Conservation (phyloP, 2,329 filamentous ascomycete genomes). For the Cordyceps javanica region DNA sequence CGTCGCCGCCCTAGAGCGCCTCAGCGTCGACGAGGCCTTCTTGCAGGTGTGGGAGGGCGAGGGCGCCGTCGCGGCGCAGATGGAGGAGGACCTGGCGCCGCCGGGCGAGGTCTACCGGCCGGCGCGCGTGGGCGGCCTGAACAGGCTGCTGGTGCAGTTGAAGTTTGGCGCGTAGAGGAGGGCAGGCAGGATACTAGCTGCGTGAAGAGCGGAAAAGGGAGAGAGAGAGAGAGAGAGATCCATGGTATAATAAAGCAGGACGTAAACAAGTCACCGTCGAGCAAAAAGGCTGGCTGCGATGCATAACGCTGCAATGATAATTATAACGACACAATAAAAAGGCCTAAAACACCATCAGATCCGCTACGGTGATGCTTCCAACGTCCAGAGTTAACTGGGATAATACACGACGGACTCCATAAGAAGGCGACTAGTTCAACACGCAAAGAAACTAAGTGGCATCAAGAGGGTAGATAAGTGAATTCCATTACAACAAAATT, state of each 20-base stretch:
- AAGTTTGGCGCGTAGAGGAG: constrained; percentile 51
- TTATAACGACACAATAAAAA: background rate
- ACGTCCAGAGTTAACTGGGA: background rate
- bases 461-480: background rate
- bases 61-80: constrained; percentile 26
- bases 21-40: constrained; percentile 41
- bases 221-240: too few relatives aligned
- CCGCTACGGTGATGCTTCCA: background rate
- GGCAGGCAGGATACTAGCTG: too few relatives aligned
- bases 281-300: background rate
- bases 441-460: background rate
- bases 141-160: constrained; percentile 84
- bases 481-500: constrained; percentile 11
- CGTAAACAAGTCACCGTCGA: background rate
- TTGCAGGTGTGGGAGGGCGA: constrained; percentile 38
- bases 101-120: constrained; percentile 53
- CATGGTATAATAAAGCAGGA: background rate
- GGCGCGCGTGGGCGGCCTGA: constrained; percentile 69
- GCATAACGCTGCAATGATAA: background rate
- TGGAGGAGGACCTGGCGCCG: constrained; percentile 33
- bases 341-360: background rate
- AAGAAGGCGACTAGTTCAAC: background rate
- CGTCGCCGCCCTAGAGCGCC: constrained; percentile 45
- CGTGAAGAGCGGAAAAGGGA: background rate
- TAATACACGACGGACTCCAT: background rate